Percentiles rank a stretch among this genome's conserved stretches.
phyloP scores from a whole-genome alignment of 805 yeast species.

The Spathaspora passalidarum region DNA sequence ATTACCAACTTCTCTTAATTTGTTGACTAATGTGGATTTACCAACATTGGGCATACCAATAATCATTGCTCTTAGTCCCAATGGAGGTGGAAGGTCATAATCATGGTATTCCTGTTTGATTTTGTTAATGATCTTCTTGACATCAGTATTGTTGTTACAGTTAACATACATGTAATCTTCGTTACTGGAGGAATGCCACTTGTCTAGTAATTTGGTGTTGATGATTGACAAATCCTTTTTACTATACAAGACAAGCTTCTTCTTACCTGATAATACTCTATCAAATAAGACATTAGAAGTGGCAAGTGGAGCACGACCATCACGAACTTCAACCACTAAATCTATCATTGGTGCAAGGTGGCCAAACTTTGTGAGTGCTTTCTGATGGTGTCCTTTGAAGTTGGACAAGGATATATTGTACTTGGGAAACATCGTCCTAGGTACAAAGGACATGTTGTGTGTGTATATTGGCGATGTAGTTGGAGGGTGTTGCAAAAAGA shows the following conservation, averaged over 20 bases:
- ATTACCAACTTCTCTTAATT: conserved; percentile 50
- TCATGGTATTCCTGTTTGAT: conserved; percentile 43
- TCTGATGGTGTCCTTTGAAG: conserved; percentile 88
- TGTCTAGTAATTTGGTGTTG: conserved; percentile 26
- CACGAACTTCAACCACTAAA: conserved; percentile 79
- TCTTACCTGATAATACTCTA: conserved; percentile 52
- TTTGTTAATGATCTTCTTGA: conserved; percentile 46
- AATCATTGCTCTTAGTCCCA: conserved; percentile 73
- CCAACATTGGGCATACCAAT: conserved; percentile 99
- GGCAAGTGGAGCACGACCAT: conserved; percentile 83
- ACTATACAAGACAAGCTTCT: conserved; percentile 68
- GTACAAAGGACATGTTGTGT: conserved; percentile 47
- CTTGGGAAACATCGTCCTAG: conserved; percentile 70
- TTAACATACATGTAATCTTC: conserved; percentile 51
- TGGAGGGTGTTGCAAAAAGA: neutral
- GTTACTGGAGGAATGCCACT: conserved; percentile 29
- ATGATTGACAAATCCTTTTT: conserved; percentile 64
- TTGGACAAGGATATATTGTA: conserved; percentile 69
- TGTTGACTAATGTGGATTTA: conserved; percentile 81
- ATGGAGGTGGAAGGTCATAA: conserved; percentile 71
- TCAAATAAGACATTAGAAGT: conserved; percentile 81
- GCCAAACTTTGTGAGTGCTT: conserved; percentile 66
- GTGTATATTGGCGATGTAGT: neutral
- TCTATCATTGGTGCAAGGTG: conserved; percentile 77
- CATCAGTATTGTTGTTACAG: conserved; percentile 50